Percentiles rank a stretch among this genome's conserved stretches.
These are phyloP conservation scores for Stentor roeselii DNA, from an alignment of 73 alveolate genomes.

Conservation along the genomic window DNA sequence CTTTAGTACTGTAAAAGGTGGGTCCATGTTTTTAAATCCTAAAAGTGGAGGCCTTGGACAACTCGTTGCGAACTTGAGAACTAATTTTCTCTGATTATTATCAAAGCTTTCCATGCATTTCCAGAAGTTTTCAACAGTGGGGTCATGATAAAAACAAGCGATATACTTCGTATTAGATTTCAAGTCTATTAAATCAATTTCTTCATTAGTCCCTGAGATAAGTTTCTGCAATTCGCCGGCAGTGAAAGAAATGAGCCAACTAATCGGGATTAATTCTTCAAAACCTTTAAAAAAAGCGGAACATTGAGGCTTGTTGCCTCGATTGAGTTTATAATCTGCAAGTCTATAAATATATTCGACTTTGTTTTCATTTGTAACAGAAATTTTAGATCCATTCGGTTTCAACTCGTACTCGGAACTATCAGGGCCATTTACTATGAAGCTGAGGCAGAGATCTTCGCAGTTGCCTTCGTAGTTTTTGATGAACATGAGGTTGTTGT, in stretches of 20 bases:
- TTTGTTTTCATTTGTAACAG: conserved; percentile 77
- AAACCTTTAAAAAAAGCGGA: conserved; percentile 88
- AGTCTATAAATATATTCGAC: conserved; percentile 81
- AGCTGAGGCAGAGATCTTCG: conserved; percentile 58
- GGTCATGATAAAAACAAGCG: conserved; percentile 62
- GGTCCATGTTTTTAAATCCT: conserved; percentile 84
- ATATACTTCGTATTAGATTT: conserved; percentile 85
- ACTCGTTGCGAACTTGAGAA: conserved; percentile 88
- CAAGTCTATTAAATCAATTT: conserved; percentile 80
- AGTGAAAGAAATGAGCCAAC: conserved; percentile 82
- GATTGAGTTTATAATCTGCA: conserved; percentile 80
- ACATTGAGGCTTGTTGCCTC: conserved; percentile 67
- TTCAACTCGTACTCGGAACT: conserved; percentile 69
- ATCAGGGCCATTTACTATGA: conserved; percentile 56
- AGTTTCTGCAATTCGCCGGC: conserved; percentile 89
- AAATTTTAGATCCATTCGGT: conserved; percentile 78
- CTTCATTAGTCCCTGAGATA: conserved; percentile 81
- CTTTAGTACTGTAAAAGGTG: conserved; percentile 62
- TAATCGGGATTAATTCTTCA: conserved; percentile 69
- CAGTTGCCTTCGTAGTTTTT: conserved; percentile 60
- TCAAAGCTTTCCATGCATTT: conserved; percentile 72
- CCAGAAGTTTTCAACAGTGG: conserved; percentile 81
- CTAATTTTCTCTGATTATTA: conserved; percentile 70
- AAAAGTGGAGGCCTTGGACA: conserved; percentile 89
- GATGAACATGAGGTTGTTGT: conserved; percentile 60